These are phyloP conservation scores for Populus davidiana DNA, from an alignment of 345 rosid species.

Conservation along the genomic window DNA sequence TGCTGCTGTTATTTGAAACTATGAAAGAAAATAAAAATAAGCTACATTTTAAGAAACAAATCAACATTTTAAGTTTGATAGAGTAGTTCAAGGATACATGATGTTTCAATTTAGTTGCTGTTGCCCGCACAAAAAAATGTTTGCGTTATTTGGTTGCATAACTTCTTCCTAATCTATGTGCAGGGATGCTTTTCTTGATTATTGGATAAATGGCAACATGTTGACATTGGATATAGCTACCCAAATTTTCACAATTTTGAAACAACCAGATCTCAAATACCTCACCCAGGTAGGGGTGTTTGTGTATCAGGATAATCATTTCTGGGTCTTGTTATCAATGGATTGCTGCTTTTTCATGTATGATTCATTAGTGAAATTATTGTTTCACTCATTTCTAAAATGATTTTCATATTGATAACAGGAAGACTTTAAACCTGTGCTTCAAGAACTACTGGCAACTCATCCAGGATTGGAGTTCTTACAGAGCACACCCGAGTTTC, in stretches of 20 bases:
- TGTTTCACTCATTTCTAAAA: not conserved
- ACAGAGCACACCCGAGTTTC: slow-evolving; percentile 74
- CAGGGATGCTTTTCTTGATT: slow-evolving; percentile 82
- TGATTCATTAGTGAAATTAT: not conserved
- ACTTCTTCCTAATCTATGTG: slow-evolving; percentile 21
- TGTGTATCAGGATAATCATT: not conserved
- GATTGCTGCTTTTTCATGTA: not conserved
- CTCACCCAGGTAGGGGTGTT: slow-evolving; percentile 57
- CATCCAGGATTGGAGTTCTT: slow-evolving; percentile 90
- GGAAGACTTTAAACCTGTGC: slow-evolving; percentile 86
- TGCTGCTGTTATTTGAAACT: too few species aligned
- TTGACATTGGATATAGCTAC: slow-evolving; percentile 74
- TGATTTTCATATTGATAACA: slow-evolving; percentile 30
- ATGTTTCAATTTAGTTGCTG: not conserved
- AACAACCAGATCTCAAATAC: slow-evolving; percentile 63
- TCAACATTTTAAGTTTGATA: not conserved
- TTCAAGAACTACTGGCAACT: slow-evolving; percentile 68
- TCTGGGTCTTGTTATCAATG: not conserved
- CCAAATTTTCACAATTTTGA: slow-evolving; percentile 67
- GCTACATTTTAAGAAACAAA: not conserved
- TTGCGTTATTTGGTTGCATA: not conserved
- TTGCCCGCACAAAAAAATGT: not conserved
- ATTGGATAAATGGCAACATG: slow-evolving; percentile 75
- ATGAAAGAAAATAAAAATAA: not conserved
- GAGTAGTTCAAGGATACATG: not conserved